A percentile compares a stretch with the other conserved stretches of the same genome.
Evolutionary conservation across 192 early-diverging fungal species (phyloP).

Genomic region (Coemansia sp.): DNA sequence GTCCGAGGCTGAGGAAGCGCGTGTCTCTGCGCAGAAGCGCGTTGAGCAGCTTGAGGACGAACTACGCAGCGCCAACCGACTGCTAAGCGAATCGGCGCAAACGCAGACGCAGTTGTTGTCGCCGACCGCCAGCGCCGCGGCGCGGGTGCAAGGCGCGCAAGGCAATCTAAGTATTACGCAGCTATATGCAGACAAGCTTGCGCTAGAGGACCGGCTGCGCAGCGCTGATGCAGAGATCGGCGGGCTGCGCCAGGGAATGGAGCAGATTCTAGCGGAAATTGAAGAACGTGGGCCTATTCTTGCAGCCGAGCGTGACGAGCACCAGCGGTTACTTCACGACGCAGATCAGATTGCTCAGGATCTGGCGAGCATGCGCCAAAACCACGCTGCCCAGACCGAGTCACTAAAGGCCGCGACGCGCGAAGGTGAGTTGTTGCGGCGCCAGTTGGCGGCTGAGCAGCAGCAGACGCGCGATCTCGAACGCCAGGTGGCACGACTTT

Average conservation of each 20-base stretch:
- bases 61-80: constrained; percentile 33
- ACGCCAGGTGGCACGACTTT: constrained; percentile 57
- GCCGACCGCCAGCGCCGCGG: constrained; percentile 58
- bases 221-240: constrained; percentile 53
- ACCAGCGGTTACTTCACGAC: constrained; percentile 54
- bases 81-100: constrained; percentile 20
- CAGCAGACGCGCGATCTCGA: constrained; percentile 60
- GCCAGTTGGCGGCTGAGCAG: constrained; percentile 41
- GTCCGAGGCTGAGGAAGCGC: constrained; percentile 47
- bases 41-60: constrained; percentile 15
- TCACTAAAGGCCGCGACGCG: constrained; percentile 37
- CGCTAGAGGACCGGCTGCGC: constrained; percentile 55
- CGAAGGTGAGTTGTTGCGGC: constrained; percentile 50
- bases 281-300: constrained; percentile 62
- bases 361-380: constrained; percentile 40
- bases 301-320: constrained; percentile 59
- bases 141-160: constrained; percentile 45
- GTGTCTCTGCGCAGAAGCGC: background rate
- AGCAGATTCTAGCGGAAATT: constrained; percentile 60
- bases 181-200: constrained; percentile 61
- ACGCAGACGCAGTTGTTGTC: constrained; percentile 44
- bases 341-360: constrained; percentile 57
- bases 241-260: constrained; percentile 57
- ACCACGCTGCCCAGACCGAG: constrained; percentile 26
- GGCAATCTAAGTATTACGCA: constrained; percentile 62